Percentiles rank a stretch among this genome's conserved stretches.
Evolutionary conservation across 2,329 filamentous ascomycete species (phyloP).

Genomic region (Didymella sp.): DNA sequence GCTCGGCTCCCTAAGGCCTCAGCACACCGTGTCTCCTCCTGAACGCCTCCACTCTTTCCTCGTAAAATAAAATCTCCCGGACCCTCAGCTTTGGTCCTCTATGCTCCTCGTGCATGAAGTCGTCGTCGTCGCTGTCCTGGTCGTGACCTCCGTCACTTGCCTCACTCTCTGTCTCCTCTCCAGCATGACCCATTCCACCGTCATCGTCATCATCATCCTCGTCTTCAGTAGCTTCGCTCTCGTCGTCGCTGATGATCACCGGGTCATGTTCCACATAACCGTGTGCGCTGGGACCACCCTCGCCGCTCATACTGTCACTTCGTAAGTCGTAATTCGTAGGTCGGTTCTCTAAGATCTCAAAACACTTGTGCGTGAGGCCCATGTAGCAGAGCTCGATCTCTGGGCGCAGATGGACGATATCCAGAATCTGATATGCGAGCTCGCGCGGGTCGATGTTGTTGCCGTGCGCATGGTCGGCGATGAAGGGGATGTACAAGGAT

Average conservation of each 20-base stretch:
- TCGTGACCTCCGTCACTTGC: constrained; percentile 50
- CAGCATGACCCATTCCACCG: constrained; percentile 56
- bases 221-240: constrained; percentile 52
- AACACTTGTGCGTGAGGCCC: constrained; percentile 78
- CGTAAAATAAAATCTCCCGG: constrained; percentile 82
- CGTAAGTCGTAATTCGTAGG: constrained; percentile 54
- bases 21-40: constrained; percentile 68
- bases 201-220: constrained; percentile 60
- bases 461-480: constrained; percentile 67
- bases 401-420: constrained; percentile 77
- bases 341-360: constrained; percentile 75
- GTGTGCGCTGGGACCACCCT: constrained; percentile 27
- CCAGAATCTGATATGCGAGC: constrained; percentile 76
- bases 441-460: constrained; percentile 68
- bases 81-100: constrained; percentile 64
- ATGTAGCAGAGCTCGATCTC: constrained; percentile 81
- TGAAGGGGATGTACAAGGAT: constrained; percentile 73
- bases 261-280: constrained; percentile 39
- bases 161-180: constrained; percentile 45
- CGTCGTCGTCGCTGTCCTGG: constrained; percentile 58
- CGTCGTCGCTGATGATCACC: constrained; percentile 47
- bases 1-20: constrained; percentile 31
- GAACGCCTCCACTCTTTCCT: constrained; percentile 79
- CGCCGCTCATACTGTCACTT: constrained; percentile 39
- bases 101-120: constrained; percentile 57